These are phyloP conservation scores for Hypoxylon lienhwacheense DNA, from an alignment of 495 filamentous ascomycete genomes.

Conservation along the genomic window DNA sequence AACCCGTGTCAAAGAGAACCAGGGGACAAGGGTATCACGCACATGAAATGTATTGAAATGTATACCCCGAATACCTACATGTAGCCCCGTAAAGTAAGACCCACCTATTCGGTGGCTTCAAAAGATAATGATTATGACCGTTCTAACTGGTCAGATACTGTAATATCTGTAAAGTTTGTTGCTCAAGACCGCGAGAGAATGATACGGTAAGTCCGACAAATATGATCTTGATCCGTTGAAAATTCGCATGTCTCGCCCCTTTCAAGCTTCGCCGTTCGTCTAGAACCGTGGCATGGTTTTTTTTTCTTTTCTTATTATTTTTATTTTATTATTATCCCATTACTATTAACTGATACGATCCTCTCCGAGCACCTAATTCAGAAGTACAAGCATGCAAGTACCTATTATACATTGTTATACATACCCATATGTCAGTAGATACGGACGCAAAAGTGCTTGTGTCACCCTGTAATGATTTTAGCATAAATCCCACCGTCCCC, in stretches of 20 bases:
- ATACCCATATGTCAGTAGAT: no score
- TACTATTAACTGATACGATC: slow-evolving; percentile 23
- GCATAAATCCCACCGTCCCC: slow-evolving; percentile 31
- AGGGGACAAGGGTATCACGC: slow-evolving; percentile 2
- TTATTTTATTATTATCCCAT: no score
- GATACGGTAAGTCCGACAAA: slow-evolving; percentile 27
- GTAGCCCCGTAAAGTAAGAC: slow-evolving; percentile 12
- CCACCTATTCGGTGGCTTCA: slow-evolving; percentile 17
- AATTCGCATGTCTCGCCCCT: slow-evolving; percentile 14
- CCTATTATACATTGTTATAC: slow-evolving; percentile 20
- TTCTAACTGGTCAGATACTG: slow-evolving; percentile 27
- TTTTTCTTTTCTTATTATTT: no score
- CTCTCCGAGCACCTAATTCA: slow-evolving; percentile 15
- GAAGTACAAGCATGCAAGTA: slow-evolving; percentile 16
- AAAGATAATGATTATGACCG: slow-evolving; percentile 22
- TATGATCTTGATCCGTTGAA: slow-evolving; percentile 10
- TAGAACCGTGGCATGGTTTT: slow-evolving; percentile 9
- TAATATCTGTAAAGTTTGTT: no score
- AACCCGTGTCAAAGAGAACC: no score
- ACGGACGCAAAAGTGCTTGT: no score
- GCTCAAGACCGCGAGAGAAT: slow-evolving; percentile 25
- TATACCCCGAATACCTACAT: no score
- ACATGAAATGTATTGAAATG: no score
- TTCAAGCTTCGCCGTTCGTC: slow-evolving; percentile 10
- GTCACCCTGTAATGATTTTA: slow-evolving; percentile 18